Conservation (phyloP, 306 rosid genomes). For the Comarum palustre region DNA sequence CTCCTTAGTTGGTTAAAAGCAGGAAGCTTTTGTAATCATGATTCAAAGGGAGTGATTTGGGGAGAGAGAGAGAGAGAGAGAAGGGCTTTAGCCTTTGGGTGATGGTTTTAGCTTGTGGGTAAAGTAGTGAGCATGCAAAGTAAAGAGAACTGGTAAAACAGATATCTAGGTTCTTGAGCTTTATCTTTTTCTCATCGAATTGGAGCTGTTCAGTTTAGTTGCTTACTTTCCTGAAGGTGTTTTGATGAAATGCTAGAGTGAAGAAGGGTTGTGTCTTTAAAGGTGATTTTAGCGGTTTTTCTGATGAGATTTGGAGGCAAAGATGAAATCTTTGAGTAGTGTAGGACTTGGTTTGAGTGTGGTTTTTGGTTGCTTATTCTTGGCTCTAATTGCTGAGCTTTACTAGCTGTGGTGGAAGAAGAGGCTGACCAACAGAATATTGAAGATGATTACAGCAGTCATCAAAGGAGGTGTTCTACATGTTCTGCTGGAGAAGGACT, state of each 20-base stretch:
- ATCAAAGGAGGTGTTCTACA: conserved; percentile 67
- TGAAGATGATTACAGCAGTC: conserved; percentile 62
- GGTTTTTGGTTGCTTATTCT: conserved; percentile 78
- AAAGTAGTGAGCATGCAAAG: conserved; percentile 18
- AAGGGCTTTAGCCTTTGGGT: conserved; percentile 6
- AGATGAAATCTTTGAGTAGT: conserved; percentile 87
- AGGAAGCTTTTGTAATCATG: conserved; percentile 38
- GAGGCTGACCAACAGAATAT: conserved; percentile 62
- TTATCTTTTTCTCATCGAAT: conserved; percentile 16
- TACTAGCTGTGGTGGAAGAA: conserved; percentile 98
- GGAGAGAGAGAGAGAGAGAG: conserved; percentile 32
- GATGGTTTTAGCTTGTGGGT: conserved; percentile 36
- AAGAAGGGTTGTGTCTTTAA: conserved; percentile 13
- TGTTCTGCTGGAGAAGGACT: conserved; percentile 83
- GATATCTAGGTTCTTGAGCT: conserved; percentile 27
- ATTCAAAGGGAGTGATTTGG: conserved; percentile 45
- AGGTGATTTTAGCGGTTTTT: conserved; percentile 24
- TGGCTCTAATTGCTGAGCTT: conserved; percentile 91
- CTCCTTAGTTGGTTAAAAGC: conserved; percentile 36
- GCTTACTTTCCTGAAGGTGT: conserved; percentile 2
- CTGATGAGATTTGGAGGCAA: conserved; percentile 48
- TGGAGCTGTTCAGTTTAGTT: conserved; percentile 18
- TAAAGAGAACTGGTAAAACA: conserved; percentile 8
- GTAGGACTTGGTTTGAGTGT: conserved; percentile 93
- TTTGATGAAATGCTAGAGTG: not conserved